Evolutionary conservation across 768 basidiomycete genomes (phyloP), one percentile per base, ranked within the genome.

Genomic region (Tricholoma furcatifolium): DNA sequence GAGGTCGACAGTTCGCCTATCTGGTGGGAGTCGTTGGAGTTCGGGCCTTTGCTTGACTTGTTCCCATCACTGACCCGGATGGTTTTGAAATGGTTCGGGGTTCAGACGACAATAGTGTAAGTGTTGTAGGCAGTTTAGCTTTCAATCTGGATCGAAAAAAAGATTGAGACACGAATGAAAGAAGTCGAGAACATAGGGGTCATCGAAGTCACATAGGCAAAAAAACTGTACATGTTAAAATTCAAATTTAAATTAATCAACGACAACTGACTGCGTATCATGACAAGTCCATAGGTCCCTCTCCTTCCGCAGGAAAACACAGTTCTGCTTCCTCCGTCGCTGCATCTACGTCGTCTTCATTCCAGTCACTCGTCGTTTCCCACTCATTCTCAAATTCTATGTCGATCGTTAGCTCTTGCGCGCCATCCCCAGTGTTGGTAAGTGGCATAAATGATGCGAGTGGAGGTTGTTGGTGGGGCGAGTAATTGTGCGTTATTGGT

Each of bases 331-430:
- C 88, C 61, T 91, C 89, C 18, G 65, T 67, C 17, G 81, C 82
- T 3, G 85, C 87, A 53, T 92, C 89, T 2, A 86, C 84, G 60
- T 92, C 90, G 57, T 92, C 90, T 66, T 91, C 90, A 66, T 92
- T 92, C 88, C 90, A 92, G 70, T 91, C 89, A 59, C 90, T 91
- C 46, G 87, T 90, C 38, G 88, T 83, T 67, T 92, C 91, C 90
- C 91, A 93, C 55, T 88, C 88, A 56, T 91, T 91, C 62, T 93
- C 90, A 61, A 92, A 93, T 66, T 92, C 89, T 50, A 92, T 87
- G 59, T 91, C 91, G 40, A 87, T 70, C 17, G 83, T 73, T 34
- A 84, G 60, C 64, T 88, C 85, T 36, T 81, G 80, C 40, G 78
- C 78, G 1, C 80, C 81, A 46, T 80, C 78, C 12, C 65, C 71